Evolutionary conservation across 495 filamentous ascomycete genomes (phyloP), one percentile per base, ranked within the genome.

Genomic region (Thozetella sp.): DNA sequence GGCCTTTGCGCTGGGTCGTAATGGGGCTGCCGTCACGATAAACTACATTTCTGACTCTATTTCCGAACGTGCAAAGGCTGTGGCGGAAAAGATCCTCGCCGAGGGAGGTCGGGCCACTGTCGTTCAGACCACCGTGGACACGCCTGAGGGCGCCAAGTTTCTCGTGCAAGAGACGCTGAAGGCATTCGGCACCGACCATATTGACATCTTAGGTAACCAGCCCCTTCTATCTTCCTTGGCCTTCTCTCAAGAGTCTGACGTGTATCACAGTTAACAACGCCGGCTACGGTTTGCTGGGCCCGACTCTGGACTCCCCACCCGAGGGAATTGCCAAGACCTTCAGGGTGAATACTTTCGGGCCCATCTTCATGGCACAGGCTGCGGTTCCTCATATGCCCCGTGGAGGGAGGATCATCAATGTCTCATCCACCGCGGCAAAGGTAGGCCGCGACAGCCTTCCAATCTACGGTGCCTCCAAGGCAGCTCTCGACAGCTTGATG

Each of bases 181-280:
- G 17, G 63, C 61, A 11, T 69, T 78, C 19, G 51, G 37, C 1
- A 59, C 61, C 0, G 64, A 74, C 22, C 72, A 65, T 2, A 69
- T 80, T 23, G 71, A 80, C 51, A 78, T 80, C 67, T 58, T 72
- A 1, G 67, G 71, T 70, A 62, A 30, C 56, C n/a, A n/a, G n/a
- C n/a, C n/a, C n/a, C n/a, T n/a, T n/a, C n/a, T 37, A 37, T 37
- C 6, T 43, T 56, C 23, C 6, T 23, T 22, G 50, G 43, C 25
- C 27, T 22, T 25, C 23, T 22, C 30, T 24, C 22, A 22, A 13
- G 1, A 17, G 22, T 23, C 22, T 20, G 15, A 17, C 27, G 13
- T 15, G n/a, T 54, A 46, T 58, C 11, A 11, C 51, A 72, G 70
- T 72, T 26, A 72, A 72, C 61, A 72, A 72, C 52, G 70, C 68